Conservation (phyloP, 2,329 filamentous ascomycete species). For the Monilinia fructigena region DNA sequence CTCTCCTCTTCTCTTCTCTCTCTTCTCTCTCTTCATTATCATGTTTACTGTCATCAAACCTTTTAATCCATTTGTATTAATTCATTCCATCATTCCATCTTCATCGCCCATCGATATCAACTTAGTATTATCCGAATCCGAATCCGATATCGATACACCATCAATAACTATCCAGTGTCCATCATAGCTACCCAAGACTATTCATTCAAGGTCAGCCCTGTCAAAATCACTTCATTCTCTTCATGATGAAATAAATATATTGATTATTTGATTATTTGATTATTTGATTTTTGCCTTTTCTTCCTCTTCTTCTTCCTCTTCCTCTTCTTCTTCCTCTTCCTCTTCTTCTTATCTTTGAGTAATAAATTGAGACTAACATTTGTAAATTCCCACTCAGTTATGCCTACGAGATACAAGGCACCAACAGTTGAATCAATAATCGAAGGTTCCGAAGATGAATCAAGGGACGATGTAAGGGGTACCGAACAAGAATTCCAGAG, state of each 20-base stretch:
- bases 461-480: slow-evolving; percentile 29
- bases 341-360: slow-evolving; percentile 8
- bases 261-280: too few relatives aligned
- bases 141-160: slow-evolving; percentile 28
- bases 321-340: neutral
- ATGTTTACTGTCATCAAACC: slow-evolving; percentile 11
- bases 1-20: neutral
- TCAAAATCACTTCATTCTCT: slow-evolving; percentile 1
- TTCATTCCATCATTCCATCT: slow-evolving; percentile 21
- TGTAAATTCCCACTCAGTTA: slow-evolving; percentile 25
- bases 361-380: slow-evolving; percentile 25
- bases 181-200: slow-evolving; percentile 25
- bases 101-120: slow-evolving; percentile 26
- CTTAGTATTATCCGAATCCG: slow-evolving; percentile 26
- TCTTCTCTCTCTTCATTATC: neutral
- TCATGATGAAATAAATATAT: slow-evolving; percentile 1
- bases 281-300: neutral
- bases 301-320: neutral
- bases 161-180: neutral
- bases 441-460: slow-evolving; percentile 37
- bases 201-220: slow-evolving; percentile 31
- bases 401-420: slow-evolving; percentile 35
- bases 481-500: slow-evolving; percentile 25
- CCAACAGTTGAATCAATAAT: slow-evolving; percentile 36
- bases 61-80: slow-evolving; percentile 6